phyloP scores from a whole-genome alignment of 441 rosid species.

The Pelargonium australe region DNA sequence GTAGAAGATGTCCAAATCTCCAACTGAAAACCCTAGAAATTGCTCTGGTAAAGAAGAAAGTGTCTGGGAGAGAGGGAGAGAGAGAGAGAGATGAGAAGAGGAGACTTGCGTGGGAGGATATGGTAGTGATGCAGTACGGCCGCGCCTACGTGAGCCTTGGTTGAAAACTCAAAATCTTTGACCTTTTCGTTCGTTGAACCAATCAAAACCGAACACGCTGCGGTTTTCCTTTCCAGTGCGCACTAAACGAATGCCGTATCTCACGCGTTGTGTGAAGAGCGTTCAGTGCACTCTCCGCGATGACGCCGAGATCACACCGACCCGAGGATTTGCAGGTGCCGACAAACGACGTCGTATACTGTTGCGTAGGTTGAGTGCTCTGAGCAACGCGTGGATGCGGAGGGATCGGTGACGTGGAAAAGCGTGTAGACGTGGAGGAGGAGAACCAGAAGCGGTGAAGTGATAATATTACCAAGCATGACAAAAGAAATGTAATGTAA shows the following conservation, averaged over 20 bases:
- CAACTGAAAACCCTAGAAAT: constrained; percentile 8
- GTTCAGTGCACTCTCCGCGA: background rate
- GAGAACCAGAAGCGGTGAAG: background rate
- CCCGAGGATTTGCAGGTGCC: no score
- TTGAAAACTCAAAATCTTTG: background rate
- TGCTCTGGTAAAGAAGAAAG: background rate
- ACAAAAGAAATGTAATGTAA: background rate
- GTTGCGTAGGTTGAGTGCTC: background rate
- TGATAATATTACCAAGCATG: background rate
- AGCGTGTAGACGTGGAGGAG: no score
- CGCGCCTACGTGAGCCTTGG: background rate
- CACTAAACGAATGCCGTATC: background rate
- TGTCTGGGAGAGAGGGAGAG: background rate
- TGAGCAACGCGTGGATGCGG: background rate
- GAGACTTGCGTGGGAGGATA: no score
- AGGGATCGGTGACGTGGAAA: background rate
- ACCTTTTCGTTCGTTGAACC: constrained; percentile 1
- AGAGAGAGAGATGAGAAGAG: background rate
- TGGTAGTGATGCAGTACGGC: background rate
- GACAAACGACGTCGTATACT: background rate
- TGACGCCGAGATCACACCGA: no score
- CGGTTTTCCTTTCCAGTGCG: background rate
- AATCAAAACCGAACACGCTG: background rate
- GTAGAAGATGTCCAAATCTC: background rate
- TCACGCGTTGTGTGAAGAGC: background rate